phyloP scores from a whole-genome alignment of 768 basidiomycete genomes.

The Leucosporidium creatinivorum region DNA sequence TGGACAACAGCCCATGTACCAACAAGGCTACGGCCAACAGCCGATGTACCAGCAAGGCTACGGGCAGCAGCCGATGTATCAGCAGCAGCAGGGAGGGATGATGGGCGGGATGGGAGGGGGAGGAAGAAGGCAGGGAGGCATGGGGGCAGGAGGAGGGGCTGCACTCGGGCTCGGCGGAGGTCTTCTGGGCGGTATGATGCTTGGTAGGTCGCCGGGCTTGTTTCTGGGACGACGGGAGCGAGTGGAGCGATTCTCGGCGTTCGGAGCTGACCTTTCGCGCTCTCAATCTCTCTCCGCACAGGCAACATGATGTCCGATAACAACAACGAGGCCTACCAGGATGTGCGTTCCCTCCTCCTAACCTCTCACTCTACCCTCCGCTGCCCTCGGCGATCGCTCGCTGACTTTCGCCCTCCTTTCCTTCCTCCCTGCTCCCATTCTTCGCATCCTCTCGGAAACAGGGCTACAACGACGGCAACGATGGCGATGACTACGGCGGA shows the following conservation, averaged over 20 bases:
- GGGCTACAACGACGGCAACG: too few species aligned
- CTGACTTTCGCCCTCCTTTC: too few species aligned
- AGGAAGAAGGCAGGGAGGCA: background rate
- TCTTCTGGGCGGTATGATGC: background rate
- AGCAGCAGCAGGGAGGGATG: slow-evolving; percentile 13
- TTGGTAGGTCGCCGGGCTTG: background rate
- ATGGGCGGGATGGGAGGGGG: too few species aligned
- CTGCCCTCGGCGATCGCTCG: too few species aligned
- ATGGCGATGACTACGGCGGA: background rate
- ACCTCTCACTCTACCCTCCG: too few species aligned
- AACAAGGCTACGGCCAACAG: slow-evolving; percentile 13
- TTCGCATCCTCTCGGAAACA: background rate
- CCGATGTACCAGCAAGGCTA: slow-evolving; percentile 16
- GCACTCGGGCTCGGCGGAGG: background rate
- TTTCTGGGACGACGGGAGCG: background rate
- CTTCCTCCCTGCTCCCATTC: background rate
- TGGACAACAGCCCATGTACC: background rate
- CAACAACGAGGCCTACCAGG: background rate
- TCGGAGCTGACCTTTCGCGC: too few species aligned
- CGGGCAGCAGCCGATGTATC: slow-evolving; percentile 10
- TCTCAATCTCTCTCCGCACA: too few species aligned
- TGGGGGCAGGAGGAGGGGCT: background rate
- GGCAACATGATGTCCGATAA: too few species aligned
- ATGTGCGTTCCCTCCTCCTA: background rate
- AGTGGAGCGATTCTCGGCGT: too few species aligned